Conservation (phyloP, 2,329 filamentous ascomycete genomes). For the Tolypocladium tropicale region DNA sequence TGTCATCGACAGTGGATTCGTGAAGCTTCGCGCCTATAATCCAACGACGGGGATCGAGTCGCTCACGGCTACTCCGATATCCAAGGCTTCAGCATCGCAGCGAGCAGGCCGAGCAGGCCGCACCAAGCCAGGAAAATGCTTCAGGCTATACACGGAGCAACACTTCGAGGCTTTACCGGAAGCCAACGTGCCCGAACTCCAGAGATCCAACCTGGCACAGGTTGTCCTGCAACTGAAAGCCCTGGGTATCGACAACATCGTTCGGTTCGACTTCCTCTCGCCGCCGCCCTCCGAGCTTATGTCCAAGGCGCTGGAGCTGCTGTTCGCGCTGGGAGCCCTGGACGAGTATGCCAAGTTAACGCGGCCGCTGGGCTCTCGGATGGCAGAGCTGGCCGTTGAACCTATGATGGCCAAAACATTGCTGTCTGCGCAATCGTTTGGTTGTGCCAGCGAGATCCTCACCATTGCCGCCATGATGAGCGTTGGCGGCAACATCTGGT, state of each 20-base stretch:
- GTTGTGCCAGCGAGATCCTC: slow-evolving; percentile 75
- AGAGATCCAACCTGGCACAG: slow-evolving; percentile 81
- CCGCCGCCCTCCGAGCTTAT: slow-evolving; percentile 78
- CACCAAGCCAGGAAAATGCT: slow-evolving; percentile 87
- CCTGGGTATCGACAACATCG: slow-evolving; percentile 87
- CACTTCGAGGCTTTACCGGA: slow-evolving; percentile 56
- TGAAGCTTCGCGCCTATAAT: slow-evolving; percentile 81
- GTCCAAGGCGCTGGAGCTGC: slow-evolving; percentile 74
- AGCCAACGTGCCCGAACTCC: slow-evolving; percentile 78
- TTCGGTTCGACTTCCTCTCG: slow-evolving; percentile 81
- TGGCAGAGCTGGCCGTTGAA: slow-evolving; percentile 88
- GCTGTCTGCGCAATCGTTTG: slow-evolving; percentile 63
- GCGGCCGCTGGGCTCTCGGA: slow-evolving; percentile 72
- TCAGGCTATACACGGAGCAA: slow-evolving; percentile 77
- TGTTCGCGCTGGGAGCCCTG: slow-evolving; percentile 77
- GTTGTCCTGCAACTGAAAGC: slow-evolving; percentile 88
- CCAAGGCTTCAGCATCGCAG: slow-evolving; percentile 87
- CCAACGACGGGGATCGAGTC: slow-evolving; percentile 80
- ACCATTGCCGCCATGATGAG: slow-evolving; percentile 93
- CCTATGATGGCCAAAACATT: slow-evolving; percentile 93
- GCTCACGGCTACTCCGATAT: slow-evolving; percentile 70
- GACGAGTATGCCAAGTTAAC: slow-evolving; percentile 89
- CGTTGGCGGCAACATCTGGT: slow-evolving; percentile 72
- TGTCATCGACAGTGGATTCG: slow-evolving; percentile 83
- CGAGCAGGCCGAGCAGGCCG: slow-evolving; percentile 83